Evolutionary conservation across 2,329 filamentous ascomycete species (phyloP).

Genomic region (Dichotomopilus funicola): DNA sequence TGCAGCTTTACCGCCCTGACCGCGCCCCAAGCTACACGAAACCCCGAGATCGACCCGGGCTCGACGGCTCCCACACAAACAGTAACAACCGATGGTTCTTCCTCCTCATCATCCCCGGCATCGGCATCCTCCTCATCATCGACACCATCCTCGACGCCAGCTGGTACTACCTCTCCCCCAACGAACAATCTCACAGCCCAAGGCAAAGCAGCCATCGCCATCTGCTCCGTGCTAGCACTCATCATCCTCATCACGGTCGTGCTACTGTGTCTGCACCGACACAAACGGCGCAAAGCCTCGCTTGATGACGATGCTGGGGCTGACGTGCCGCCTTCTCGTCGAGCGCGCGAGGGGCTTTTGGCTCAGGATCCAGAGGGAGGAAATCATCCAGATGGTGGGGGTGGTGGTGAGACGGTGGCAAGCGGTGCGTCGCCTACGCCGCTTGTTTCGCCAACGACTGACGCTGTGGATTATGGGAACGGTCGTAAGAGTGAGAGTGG

Average conservation of each 20-base stretch:
- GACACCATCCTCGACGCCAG: conserved; percentile 19
- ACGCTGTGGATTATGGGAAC: too few species aligned
- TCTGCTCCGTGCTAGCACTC: conserved; percentile 36
- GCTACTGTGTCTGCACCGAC: conserved; percentile 33
- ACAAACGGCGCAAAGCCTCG: conserved; percentile 20
- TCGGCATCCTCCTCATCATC: conserved; percentile 8
- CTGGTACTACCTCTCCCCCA: too few species aligned
- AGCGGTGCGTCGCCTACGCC: conserved; percentile 33
- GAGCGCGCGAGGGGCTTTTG: too few species aligned
- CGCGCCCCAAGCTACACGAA: conserved; percentile 1
- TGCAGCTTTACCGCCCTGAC: conserved; percentile 10
- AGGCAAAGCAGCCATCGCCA: conserved; percentile 40
- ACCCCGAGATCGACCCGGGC: neutral
- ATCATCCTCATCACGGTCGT: conserved; percentile 33
- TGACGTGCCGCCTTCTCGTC: too few species aligned
- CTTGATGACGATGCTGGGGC: neutral
- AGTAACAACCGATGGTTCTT: neutral
- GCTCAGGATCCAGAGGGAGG: too few species aligned
- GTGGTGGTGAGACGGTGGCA: too few species aligned
- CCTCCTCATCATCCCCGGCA: neutral
- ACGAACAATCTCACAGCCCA: conserved; percentile 30
- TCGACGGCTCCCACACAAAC: neutral
- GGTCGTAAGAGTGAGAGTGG: too few species aligned
- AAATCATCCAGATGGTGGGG: too few species aligned
- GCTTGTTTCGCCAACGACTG: conserved; percentile 30